phyloP scores from a whole-genome alignment of 2,329 filamentous ascomycete genomes.

The Nigrograna mackinnonii region DNA sequence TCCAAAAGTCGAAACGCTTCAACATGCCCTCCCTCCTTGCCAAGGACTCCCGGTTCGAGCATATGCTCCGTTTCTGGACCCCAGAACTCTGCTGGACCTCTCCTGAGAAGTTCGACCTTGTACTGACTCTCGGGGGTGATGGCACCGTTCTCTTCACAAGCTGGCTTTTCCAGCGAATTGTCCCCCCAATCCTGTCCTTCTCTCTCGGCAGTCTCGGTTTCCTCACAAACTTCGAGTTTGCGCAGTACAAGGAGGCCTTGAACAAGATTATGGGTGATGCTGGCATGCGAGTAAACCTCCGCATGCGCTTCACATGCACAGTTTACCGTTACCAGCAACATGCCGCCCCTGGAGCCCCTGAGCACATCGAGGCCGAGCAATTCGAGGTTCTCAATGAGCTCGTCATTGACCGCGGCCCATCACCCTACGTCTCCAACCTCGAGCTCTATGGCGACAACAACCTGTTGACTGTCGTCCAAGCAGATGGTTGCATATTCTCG shows the following conservation, averaged over 20 bases:
- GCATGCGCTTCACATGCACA: slow-evolving; percentile 98
- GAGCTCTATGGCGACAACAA: slow-evolving; percentile 96
- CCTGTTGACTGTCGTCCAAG: slow-evolving; percentile 91
- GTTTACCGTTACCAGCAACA: slow-evolving; percentile 72
- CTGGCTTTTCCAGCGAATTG: slow-evolving; percentile 89
- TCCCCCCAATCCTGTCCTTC: slow-evolving; percentile 83
- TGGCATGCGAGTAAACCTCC: slow-evolving; percentile 95
- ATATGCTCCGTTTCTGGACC: slow-evolving; percentile 94
- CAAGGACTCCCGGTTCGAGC: slow-evolving; percentile 74
- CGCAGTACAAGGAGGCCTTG: slow-evolving; percentile 83
- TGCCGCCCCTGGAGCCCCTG: slow-evolving; percentile 56
- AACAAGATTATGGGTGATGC: slow-evolving; percentile 89
- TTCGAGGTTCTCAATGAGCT: slow-evolving; percentile 98
- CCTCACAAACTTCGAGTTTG: slow-evolving; percentile 85
- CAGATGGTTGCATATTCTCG: slow-evolving; percentile 96
- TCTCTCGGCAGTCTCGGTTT: slow-evolving; percentile 86
- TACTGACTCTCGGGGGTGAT: slow-evolving; percentile 84
- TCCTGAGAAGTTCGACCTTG: slow-evolving; percentile 94
- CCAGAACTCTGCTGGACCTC: slow-evolving; percentile 92
- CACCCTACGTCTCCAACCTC: slow-evolving; percentile 94
- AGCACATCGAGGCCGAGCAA: slow-evolving; percentile 83
- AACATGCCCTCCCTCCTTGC: slow-evolving; percentile 72
- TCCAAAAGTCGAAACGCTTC: slow-evolving; percentile 86
- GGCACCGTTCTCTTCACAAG: slow-evolving; percentile 87
- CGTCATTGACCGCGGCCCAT: slow-evolving; percentile 95